These are phyloP conservation scores for Haplosporangium sp. DNA, from an alignment of 371 early-diverging fungal species.

Conservation along the genomic window DNA sequence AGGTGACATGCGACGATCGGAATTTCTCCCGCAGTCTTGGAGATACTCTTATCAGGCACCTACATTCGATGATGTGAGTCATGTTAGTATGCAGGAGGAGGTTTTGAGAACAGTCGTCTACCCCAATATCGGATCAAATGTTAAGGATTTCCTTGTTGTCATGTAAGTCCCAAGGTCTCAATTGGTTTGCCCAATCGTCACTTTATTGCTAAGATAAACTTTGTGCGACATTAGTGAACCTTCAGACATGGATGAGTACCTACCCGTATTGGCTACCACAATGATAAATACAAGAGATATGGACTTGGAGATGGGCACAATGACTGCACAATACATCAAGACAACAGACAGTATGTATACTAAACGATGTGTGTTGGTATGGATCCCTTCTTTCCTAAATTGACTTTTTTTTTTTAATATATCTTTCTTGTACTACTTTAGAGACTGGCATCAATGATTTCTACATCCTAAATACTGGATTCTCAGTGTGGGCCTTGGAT, in stretches of 20 bases:
- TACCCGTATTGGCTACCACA: slow-evolving; percentile 24
- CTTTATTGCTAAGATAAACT: too few relatives aligned
- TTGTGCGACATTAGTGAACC: slow-evolving; percentile 10
- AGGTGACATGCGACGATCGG: slow-evolving; percentile 21
- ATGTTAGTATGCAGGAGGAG: slow-evolving; percentile 36
- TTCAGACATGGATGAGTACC: slow-evolving; percentile 38
- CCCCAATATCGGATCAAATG: slow-evolving; percentile 16
- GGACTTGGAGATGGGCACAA: slow-evolving; percentile 19
- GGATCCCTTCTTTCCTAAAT: not conserved
- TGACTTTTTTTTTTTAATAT: not conserved
- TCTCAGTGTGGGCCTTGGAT: slow-evolving; percentile 42
- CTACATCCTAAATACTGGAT: slow-evolving; percentile 39
- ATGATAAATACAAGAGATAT: slow-evolving; percentile 11
- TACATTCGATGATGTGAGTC: slow-evolving; percentile 21
- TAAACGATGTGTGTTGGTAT: not conserved
- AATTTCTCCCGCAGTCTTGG: slow-evolving; percentile 21
- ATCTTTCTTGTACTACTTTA: not conserved
- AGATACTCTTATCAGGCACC: slow-evolving; percentile 32
- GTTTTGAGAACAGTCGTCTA: slow-evolving; percentile 17
- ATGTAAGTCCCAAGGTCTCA: slow-evolving; percentile 19
- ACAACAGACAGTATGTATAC: slow-evolving; percentile 15
- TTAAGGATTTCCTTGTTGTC: slow-evolving; percentile 28
- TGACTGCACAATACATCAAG: slow-evolving; percentile 25
- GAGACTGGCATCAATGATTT: slow-evolving; percentile 32
- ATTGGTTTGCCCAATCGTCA: not conserved